These are phyloP conservation scores for Aaosphaeria pasadenensis DNA, from an alignment of 2,329 filamentous ascomycete species.

Conservation along the genomic window DNA sequence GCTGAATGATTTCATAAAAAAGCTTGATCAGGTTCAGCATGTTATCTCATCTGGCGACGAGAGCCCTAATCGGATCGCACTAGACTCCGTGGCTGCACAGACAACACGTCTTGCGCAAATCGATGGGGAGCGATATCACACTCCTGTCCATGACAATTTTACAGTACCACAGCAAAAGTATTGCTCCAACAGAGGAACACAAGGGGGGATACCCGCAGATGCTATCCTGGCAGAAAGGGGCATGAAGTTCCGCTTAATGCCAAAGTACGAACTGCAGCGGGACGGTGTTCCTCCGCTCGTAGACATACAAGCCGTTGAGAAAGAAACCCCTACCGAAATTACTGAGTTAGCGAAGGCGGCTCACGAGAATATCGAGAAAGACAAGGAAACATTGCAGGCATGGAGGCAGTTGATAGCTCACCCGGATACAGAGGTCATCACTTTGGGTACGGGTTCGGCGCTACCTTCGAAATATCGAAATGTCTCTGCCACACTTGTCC, in stretches of 20 bases:
- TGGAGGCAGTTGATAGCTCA: slow-evolving; percentile 67
- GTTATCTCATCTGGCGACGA: slow-evolving; percentile 72
- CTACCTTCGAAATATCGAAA: slow-evolving; percentile 92
- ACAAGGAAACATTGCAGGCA: slow-evolving; percentile 46
- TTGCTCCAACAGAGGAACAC: background rate
- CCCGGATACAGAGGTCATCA: slow-evolving; percentile 76
- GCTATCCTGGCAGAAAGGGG: slow-evolving; percentile 39
- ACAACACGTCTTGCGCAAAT: slow-evolving; percentile 68
- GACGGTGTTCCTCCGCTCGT: slow-evolving; percentile 37
- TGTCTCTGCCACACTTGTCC: slow-evolving; percentile 82
- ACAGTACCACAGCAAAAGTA: slow-evolving; percentile 37
- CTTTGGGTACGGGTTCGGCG: slow-evolving; percentile 88
- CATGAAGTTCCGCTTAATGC: slow-evolving; percentile 45
- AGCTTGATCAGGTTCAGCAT: slow-evolving; percentile 63
- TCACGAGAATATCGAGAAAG: slow-evolving; percentile 32
- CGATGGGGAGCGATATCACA: slow-evolving; percentile 69
- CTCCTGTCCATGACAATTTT: slow-evolving; percentile 65
- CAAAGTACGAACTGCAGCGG: slow-evolving; percentile 38
- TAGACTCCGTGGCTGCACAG: slow-evolving; percentile 65
- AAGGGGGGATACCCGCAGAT: slow-evolving; percentile 1
- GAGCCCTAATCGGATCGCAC: slow-evolving; percentile 71
- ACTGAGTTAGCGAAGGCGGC: slow-evolving; percentile 51
- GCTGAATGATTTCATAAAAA: slow-evolving; percentile 67
- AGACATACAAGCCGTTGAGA: slow-evolving; percentile 44
- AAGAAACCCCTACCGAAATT: slow-evolving; percentile 47